Base-by-base conservation (phyloP, 2,329 filamentous ascomycete genomes). In the Metarhizium sp. region DNA sequence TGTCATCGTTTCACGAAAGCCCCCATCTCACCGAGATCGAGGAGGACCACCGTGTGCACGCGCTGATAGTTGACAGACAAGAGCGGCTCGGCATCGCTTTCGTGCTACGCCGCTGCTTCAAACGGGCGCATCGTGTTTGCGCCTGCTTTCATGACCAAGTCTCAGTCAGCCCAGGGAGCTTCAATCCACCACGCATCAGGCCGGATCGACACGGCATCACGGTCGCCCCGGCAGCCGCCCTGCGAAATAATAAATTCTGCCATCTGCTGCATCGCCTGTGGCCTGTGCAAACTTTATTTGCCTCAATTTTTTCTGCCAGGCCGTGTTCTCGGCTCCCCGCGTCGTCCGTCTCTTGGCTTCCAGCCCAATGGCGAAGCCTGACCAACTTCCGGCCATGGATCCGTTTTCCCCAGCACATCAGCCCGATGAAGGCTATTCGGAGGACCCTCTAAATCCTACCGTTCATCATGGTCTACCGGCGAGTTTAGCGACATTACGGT, bases 381-480 rank as follows among this genome's bases (percentile, higher is more conserved):
- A 67, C 51, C 59, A 57, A 42, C 59, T 63, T 25, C 58, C 59
- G 10, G 47, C 55, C 50, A 76, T 78, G 73, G 74, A 78, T 62
- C 64, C 72, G 49, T 75, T 76, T 58, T 70, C 80, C 36, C 77
- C 80, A 61, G 76, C 69, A 16, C 76, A 78, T 57, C 76, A 85
- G 68, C 80, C 90, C 57, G 90, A 95, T 73, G 90, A 95, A 73
- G 90, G 90, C 64, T 95, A 94, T 69, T 92, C 89, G 6, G 89
- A 94, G 68, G 88, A 92, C 61, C 80, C 80, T 57, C 70, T 84
- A 53, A 78, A 77, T 60, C 71, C 75, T 11, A 67, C 70, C 54
- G 61, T 65, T 6, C 62, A 65, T 62, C 62, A 63, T 63, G 63
- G 66, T 59, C 55, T 72, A 58, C 58, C 71, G 59, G 61, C 59